Evolutionary conservation across 108 stramenopile species (phyloP).

Genomic region (Nitzschia sp.): DNA sequence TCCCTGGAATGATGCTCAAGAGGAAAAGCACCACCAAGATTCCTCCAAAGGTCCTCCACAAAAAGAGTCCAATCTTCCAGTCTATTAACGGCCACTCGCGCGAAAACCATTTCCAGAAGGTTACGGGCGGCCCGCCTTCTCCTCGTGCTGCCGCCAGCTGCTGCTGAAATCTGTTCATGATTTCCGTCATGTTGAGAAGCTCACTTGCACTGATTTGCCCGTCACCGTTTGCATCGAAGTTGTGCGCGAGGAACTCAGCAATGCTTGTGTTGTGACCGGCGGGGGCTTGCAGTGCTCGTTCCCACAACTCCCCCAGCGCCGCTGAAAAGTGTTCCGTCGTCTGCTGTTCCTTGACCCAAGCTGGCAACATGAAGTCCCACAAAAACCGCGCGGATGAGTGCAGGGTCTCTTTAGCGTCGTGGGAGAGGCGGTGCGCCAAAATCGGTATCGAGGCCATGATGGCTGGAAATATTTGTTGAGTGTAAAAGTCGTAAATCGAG

Average conservation of each 20-base stretch:
- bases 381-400: neutral
- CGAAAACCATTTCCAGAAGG: conserved; percentile 44
- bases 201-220: conserved; percentile 40
- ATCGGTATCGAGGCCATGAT: conserved; percentile 51
- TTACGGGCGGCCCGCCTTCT: conserved; percentile 5
- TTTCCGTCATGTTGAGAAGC: conserved; percentile 41
- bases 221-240: conserved; percentile 46
- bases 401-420: conserved; percentile 26
- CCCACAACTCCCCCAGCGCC: conserved; percentile 39
- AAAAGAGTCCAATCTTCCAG: conserved; percentile 68
- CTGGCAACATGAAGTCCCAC: conserved; percentile 48
- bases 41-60: conserved; percentile 76
- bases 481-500: conserved; percentile 61
- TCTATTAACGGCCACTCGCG: conserved; percentile 65
- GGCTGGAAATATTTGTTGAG: conserved; percentile 51
- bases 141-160: neutral
- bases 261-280: conserved; percentile 11
- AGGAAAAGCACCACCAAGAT: conserved; percentile 49
- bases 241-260: conserved; percentile 24
- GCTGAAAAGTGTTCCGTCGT: neutral
- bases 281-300: conserved; percentile 22
- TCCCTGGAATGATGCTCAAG: conserved; percentile 68
- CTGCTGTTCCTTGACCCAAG: conserved; percentile 27
- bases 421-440: conserved; percentile 39
- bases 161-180: conserved; percentile 19